Evolutionary conservation across 257 asterid species (phyloP).

Genomic region (Cordia subcordata): DNA sequence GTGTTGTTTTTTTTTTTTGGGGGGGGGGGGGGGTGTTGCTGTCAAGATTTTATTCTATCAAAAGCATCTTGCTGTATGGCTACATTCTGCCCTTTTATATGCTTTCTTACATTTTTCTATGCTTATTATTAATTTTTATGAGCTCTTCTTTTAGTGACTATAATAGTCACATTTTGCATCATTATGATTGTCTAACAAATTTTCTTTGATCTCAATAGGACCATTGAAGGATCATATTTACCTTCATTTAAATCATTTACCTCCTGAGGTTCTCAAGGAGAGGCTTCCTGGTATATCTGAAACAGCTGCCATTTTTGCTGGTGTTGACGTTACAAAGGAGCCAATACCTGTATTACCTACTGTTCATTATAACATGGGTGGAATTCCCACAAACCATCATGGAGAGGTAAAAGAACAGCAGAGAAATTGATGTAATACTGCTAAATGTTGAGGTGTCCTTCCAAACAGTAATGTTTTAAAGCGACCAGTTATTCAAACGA

Average conservation of each 20-base stretch:
- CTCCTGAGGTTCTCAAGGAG: slow-evolving; percentile 96
- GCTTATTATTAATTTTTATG: neutral
- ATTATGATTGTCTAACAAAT: slow-evolving; percentile 2
- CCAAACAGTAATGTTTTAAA: neutral
- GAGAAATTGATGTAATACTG: neutral
- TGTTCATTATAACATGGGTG: slow-evolving; percentile 98
- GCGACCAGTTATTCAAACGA: neutral
- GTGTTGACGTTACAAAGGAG: slow-evolving; percentile 96
- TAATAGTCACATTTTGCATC: neutral
- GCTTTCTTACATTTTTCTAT: too few relatives aligned
- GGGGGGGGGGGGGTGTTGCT: too few relatives aligned
- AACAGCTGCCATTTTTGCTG: slow-evolving; percentile 97
- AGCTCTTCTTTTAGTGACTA: neutral
- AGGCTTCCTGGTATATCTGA: slow-evolving; percentile 99
- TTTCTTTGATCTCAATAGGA: slow-evolving; percentile 38
- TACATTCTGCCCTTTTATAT: too few relatives aligned
- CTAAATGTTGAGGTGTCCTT: neutral
- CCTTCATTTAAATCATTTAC: slow-evolving; percentile 93
- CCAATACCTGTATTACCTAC: slow-evolving; percentile 98
- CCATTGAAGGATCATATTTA: slow-evolving; percentile 94
- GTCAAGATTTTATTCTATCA: too few relatives aligned
- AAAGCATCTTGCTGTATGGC: too few relatives aligned
- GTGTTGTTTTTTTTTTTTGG: too few relatives aligned
- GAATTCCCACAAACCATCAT: slow-evolving; percentile 89
- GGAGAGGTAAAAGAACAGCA: slow-evolving; percentile 62